Evolutionary conservation across 805 yeast species (phyloP).

Genomic region (Lipomyces kockii): DNA sequence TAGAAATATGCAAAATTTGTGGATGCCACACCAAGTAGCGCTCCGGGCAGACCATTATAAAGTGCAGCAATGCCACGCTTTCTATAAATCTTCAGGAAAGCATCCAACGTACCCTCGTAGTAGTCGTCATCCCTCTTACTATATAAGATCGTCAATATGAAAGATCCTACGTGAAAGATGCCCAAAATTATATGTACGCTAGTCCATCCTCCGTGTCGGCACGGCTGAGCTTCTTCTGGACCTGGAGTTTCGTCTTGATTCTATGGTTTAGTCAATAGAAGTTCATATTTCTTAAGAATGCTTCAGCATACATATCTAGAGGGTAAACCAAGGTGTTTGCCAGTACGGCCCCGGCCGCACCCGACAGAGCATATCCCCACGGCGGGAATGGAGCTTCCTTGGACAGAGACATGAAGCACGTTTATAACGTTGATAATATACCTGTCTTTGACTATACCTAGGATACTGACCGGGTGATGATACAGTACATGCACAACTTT

Average conservation of each 20-base stretch:
- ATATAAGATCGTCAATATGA: not conserved
- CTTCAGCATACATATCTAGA: constrained; percentile 57
- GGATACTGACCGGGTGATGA: not conserved
- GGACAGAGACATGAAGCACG: constrained; percentile 14
- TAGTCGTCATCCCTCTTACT: constrained; percentile 33
- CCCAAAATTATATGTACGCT: not conserved
- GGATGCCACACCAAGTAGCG: constrained; percentile 71
- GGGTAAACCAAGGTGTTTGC: constrained; percentile 85
- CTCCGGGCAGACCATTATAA: constrained; percentile 72
- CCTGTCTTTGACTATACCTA: not conserved
- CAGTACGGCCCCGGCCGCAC: constrained; percentile 78
- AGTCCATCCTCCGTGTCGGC: constrained; percentile 25
- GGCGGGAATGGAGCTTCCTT: constrained; percentile 50
- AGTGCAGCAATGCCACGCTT: constrained; percentile 68
- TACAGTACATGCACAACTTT: not conserved
- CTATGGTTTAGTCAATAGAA: not conserved
- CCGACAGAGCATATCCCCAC: constrained; percentile 78
- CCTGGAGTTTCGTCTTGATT: constrained; percentile 31
- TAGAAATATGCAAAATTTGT: constrained; percentile 84
- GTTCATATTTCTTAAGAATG: not conserved
- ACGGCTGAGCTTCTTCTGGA: constrained; percentile 23
- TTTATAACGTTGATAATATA: not conserved
- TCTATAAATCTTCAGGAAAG: constrained; percentile 58
- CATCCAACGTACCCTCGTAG: constrained; percentile 66
- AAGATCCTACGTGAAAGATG: not conserved